Evolutionary conservation across 495 filamentous ascomycete genomes (phyloP).

Genomic region (Recurvomyces mirabilis): DNA sequence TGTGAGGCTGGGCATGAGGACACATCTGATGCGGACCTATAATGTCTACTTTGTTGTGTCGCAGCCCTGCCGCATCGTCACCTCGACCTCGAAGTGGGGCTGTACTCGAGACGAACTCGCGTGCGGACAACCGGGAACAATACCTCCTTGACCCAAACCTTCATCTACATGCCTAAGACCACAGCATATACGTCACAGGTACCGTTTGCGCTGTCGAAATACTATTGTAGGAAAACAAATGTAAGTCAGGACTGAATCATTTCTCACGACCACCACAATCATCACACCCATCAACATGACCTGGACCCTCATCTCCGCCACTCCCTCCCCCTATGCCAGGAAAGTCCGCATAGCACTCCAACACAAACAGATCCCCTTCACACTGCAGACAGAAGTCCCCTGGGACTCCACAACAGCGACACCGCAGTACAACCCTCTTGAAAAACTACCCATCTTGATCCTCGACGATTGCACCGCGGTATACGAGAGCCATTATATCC

Average conservation of each 20-base stretch:
- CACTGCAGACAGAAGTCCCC: conserved; percentile 22
- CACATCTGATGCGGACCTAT: no score
- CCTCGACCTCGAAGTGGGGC: no score
- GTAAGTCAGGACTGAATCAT: not conserved
- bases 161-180: no score
- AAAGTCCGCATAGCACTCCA: conserved; percentile 20
- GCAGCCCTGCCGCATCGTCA: no score
- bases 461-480: conserved; percentile 14
- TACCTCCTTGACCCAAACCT: no score
- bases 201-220: no score
- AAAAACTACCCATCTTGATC: conserved; percentile 23
- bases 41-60: no score
- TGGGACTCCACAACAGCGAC: conserved; percentile 23
- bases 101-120: no score
- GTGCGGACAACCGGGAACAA: no score
- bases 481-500: conserved; percentile 22
- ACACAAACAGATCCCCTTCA: conserved; percentile 22
- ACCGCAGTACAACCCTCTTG: conserved; percentile 23
- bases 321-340: conserved; percentile 20
- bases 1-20: conserved; percentile 13
- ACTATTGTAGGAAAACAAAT: no score
- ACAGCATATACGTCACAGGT: no score
- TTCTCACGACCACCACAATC: not conserved
- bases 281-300: not conserved
- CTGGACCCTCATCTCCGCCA: conserved; percentile 7